Evolutionary conservation across 148 eudicot genomes (phyloP).

Genomic region (Dianthus caryophyllus): DNA sequence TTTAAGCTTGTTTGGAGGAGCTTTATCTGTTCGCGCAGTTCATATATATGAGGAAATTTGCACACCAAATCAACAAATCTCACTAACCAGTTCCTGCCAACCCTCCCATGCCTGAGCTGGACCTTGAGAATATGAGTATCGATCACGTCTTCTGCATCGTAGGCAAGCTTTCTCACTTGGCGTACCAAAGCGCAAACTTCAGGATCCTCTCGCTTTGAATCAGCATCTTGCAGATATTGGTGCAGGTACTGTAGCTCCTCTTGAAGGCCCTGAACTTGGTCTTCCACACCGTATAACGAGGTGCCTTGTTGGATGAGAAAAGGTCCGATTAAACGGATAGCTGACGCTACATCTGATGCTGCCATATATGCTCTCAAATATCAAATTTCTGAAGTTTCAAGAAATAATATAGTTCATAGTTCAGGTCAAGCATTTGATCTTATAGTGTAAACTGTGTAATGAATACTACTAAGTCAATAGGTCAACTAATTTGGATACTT

Average conservation of each 20-base stretch:
- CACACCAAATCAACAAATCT: not conserved
- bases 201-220: not conserved
- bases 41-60: slow-evolving; percentile 1
- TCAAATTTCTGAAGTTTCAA: too few species aligned
- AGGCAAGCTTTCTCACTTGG: slow-evolving; percentile 17
- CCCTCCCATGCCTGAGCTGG: not conserved
- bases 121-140: slow-evolving; percentile 18
- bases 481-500: too few species aligned
- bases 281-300: slow-evolving; percentile 1
- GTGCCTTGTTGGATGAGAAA: slow-evolving; percentile 14
- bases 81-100: slow-evolving; percentile 6
- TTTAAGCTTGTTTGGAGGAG: not conserved
- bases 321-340: slow-evolving; percentile 7
- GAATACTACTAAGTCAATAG: too few species aligned
- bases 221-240: slow-evolving; percentile 26
- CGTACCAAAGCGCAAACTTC: slow-evolving; percentile 8
- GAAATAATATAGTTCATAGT: too few species aligned
- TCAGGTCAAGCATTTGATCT: too few species aligned
- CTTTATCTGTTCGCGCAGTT: slow-evolving; percentile 5
- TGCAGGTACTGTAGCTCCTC: slow-evolving; percentile 14
- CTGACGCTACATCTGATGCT: slow-evolving; percentile 14
- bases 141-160: slow-evolving; percentile 23
- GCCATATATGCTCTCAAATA: not conserved
- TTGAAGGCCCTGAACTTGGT: slow-evolving; percentile 13
- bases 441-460: too few species aligned